A percentile compares a stretch with the other conserved stretches of the same genome.
Evolutionary conservation across 1,284 basidiomycete species (phyloP).

Genomic region (Tremellales sp.): DNA sequence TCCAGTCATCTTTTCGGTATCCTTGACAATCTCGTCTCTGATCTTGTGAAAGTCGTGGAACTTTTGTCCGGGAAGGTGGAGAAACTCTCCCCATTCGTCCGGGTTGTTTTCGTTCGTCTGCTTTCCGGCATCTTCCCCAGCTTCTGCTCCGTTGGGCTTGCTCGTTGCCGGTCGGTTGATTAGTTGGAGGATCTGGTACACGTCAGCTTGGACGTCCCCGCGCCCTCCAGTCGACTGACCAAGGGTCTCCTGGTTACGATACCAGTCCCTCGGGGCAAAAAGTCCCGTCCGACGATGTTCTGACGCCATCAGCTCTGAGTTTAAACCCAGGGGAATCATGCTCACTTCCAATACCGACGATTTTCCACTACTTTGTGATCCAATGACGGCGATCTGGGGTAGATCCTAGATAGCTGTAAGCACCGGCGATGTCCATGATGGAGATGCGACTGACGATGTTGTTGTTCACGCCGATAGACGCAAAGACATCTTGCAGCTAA

Average conservation of each 20-base stretch:
- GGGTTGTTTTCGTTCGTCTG: constrained; percentile 64
- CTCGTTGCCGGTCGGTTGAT: constrained; percentile 69
- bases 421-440: not conserved
- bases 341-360: constrained; percentile 54
- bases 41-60: constrained; percentile 98
- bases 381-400: constrained; percentile 57
- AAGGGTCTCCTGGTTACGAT: constrained; percentile 94
- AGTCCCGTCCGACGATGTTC: constrained; percentile 97
- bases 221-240: constrained; percentile 50
- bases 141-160: constrained; percentile 52
- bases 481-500: constrained; percentile 55
- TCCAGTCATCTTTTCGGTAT: constrained; percentile 97
- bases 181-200: constrained; percentile 79
- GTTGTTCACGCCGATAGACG: constrained; percentile 51
- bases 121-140: constrained; percentile 33
- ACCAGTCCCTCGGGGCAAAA: constrained; percentile 93
- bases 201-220: not conserved
- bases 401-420: constrained; percentile 45
- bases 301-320: constrained; percentile 47
- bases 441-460: constrained; percentile 41
- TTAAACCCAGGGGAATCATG: not conserved
- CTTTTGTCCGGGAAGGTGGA: constrained; percentile 92
- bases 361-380: constrained; percentile 55
- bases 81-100: constrained; percentile 98
- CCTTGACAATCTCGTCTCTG: constrained; percentile 89